These are phyloP conservation scores for Auriculariales sp. DNA, from an alignment of 768 basidiomycete genomes.

Conservation along the genomic window DNA sequence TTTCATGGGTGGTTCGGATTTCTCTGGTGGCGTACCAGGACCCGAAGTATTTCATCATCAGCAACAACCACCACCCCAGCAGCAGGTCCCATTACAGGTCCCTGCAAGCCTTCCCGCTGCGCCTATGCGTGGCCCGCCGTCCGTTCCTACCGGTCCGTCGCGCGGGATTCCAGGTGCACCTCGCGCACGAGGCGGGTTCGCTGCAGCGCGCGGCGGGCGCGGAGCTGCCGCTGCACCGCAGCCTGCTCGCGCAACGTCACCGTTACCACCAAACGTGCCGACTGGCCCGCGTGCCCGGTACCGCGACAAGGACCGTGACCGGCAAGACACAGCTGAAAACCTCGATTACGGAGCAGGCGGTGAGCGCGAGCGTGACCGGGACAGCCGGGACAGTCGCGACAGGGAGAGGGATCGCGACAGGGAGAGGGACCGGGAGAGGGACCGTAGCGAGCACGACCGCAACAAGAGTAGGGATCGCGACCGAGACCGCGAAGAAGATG, in stretches of 20 bases:
- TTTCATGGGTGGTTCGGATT: too few species aligned
- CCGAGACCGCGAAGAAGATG: too few species aligned
- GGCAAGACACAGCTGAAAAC: conserved; percentile 72
- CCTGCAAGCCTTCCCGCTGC: background rate
- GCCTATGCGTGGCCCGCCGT: conserved; percentile 2
- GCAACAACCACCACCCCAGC: background rate
- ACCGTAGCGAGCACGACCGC: too few species aligned
- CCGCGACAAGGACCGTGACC: conserved; percentile 81
- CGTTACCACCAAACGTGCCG: conserved; percentile 74
- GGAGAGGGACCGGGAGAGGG: background rate
- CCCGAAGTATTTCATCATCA: background rate
- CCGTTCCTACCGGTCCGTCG: background rate
- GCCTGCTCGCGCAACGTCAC: conserved; percentile 66
- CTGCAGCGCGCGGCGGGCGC: conserved; percentile 4
- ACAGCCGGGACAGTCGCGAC: conserved; percentile 13
- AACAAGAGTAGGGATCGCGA: too few species aligned
- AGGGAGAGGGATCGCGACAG: conserved; percentile 24
- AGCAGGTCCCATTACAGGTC: background rate
- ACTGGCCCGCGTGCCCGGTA: conserved; percentile 81
- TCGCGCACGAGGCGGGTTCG: background rate
- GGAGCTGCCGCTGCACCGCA: too few species aligned
- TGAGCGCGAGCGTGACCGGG: conserved; percentile 10
- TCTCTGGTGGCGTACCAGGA: background rate
- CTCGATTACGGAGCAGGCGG: conserved; percentile 63
- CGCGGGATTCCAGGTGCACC: background rate